Evolutionary conservation across 2,329 filamentous ascomycete species (phyloP).

Genomic region (Microsporum audouinii): DNA sequence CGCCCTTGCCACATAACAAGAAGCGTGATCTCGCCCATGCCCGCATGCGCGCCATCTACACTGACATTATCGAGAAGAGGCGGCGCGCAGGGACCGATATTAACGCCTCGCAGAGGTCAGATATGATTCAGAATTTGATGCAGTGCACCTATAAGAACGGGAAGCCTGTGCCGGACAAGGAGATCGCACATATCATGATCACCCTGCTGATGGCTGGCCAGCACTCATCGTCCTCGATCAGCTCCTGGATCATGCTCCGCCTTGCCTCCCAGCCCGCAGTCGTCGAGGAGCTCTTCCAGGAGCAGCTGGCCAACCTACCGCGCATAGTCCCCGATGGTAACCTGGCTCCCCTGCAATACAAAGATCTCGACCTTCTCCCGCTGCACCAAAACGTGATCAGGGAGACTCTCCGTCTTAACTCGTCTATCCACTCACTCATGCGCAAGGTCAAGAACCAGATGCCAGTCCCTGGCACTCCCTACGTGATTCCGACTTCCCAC

Average conservation of each 20-base stretch:
- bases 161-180: slow-evolving; percentile 55
- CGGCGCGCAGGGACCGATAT: slow-evolving; percentile 40
- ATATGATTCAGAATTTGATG: slow-evolving; percentile 78
- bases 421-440: slow-evolving; percentile 62
- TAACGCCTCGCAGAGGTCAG: slow-evolving; percentile 29
- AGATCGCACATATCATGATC: slow-evolving; percentile 79
- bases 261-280: slow-evolving; percentile 60
- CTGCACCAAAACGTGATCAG: slow-evolving; percentile 55
- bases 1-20: slow-evolving; percentile 63
- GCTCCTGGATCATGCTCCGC: slow-evolving; percentile 64
- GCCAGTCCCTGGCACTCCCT: slow-evolving; percentile 44
- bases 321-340: slow-evolving; percentile 22
- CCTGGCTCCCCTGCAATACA: slow-evolving; percentile 44
- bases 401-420: slow-evolving; percentile 60
- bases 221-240: slow-evolving; percentile 67
- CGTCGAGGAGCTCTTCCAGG: slow-evolving; percentile 57
- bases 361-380: slow-evolving; percentile 48
- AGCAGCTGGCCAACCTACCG: slow-evolving; percentile 46
- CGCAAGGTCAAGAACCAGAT: slow-evolving; percentile 60
- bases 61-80: slow-evolving; percentile 56
- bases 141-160: slow-evolving; percentile 65
- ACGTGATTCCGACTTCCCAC: slow-evolving; percentile 66
- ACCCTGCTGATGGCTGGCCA: slow-evolving; percentile 75
- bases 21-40: slow-evolving; percentile 58
- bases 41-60: slow-evolving; percentile 60